A percentile compares a stretch with the other conserved stretches of the same genome.
Conservation (phyloP, 768 basidiomycete genomes). For the Collybia mongolica region DNA sequence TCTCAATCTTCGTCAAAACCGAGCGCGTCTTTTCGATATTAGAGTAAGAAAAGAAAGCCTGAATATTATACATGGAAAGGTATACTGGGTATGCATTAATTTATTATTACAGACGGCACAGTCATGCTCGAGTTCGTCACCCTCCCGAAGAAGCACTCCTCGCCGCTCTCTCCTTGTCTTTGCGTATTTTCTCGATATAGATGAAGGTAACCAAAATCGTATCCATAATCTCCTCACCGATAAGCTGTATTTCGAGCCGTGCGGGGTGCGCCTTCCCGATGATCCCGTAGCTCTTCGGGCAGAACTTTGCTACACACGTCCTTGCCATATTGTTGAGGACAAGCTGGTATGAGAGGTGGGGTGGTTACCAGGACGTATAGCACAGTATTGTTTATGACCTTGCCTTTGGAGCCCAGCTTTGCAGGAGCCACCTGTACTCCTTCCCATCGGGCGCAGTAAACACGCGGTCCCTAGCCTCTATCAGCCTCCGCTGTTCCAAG, state of each 20-base stretch:
- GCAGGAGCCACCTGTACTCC: constrained; percentile 20
- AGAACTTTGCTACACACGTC: constrained; percentile 17
- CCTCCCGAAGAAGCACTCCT: too few species aligned
- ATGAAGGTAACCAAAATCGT: constrained; percentile 23
- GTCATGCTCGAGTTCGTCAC: too few species aligned
- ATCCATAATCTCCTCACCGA: constrained; percentile 19
- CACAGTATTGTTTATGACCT: not conserved
- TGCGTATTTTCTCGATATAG: constrained; percentile 21
- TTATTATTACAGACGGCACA: too few species aligned
- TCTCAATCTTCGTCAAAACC: too few species aligned
- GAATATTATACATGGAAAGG: too few species aligned
- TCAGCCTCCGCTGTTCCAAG: not conserved
- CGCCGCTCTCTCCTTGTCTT: constrained; percentile 14
- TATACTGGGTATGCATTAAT: too few species aligned
- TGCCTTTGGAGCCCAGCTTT: constrained; percentile 5
- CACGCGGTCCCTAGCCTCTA: constrained; percentile 13
- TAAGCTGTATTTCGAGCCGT: constrained; percentile 20
- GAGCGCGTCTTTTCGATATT: too few species aligned
- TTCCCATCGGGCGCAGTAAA: constrained; percentile 18
- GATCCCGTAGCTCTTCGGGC: constrained; percentile 8
- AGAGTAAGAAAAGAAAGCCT: too few species aligned
- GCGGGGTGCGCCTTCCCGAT: constrained; percentile 8
- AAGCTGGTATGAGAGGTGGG: constrained; percentile 8
- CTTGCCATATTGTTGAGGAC: constrained; percentile 15
- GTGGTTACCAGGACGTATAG: too few species aligned